Percentiles rank a stretch among this genome's conserved stretches.
Evolutionary conservation across 2,329 filamentous ascomycete genomes (phyloP).

Genomic region (Simplicillium sp.): DNA sequence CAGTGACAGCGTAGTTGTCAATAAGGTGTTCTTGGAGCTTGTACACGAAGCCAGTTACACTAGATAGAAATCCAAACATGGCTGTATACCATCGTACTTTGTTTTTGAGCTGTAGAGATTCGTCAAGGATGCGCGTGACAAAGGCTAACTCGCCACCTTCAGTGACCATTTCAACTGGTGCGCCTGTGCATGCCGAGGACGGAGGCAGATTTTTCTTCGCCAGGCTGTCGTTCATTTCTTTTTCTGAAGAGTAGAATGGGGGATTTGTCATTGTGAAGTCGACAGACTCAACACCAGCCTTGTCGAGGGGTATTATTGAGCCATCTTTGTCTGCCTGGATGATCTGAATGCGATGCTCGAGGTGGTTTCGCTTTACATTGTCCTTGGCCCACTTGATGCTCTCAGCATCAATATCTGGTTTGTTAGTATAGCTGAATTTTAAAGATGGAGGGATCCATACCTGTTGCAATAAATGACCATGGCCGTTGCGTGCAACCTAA

Average conservation of each 20-base stretch:
- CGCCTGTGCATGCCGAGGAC: slow-evolving; percentile 66
- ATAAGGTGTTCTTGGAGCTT: slow-evolving; percentile 47
- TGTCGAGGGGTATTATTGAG: slow-evolving; percentile 54
- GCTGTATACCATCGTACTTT: slow-evolving; percentile 79
- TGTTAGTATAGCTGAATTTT: background rate
- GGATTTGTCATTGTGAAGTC: slow-evolving; percentile 93
- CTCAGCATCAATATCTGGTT: slow-evolving; percentile 61
- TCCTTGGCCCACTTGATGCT: slow-evolving; percentile 55
- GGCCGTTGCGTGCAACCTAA: slow-evolving; percentile 61
- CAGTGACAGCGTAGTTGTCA: slow-evolving; percentile 72
- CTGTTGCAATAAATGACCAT: slow-evolving; percentile 66
- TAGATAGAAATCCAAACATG: slow-evolving; percentile 78
- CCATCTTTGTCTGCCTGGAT: slow-evolving; percentile 41
- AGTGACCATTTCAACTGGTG: slow-evolving; percentile 77
- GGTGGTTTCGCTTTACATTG: slow-evolving; percentile 59
- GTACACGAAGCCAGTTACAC: slow-evolving; percentile 53
- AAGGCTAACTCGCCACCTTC: slow-evolving; percentile 70
- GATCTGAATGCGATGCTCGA: slow-evolving; percentile 56
- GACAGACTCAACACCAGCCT: slow-evolving; percentile 38
- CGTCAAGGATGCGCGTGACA: slow-evolving; percentile 58
- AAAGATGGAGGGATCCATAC: slow-evolving; percentile 13
- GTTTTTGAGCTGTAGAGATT: slow-evolving; percentile 51
- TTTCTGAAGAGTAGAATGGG: slow-evolving; percentile 75
- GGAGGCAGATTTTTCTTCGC: slow-evolving; percentile 57
- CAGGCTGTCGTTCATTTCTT: slow-evolving; percentile 59